Evolutionary conservation across 371 early-diverging fungal species (phyloP).

Genomic region (Neoconidiobolus thromboides): DNA sequence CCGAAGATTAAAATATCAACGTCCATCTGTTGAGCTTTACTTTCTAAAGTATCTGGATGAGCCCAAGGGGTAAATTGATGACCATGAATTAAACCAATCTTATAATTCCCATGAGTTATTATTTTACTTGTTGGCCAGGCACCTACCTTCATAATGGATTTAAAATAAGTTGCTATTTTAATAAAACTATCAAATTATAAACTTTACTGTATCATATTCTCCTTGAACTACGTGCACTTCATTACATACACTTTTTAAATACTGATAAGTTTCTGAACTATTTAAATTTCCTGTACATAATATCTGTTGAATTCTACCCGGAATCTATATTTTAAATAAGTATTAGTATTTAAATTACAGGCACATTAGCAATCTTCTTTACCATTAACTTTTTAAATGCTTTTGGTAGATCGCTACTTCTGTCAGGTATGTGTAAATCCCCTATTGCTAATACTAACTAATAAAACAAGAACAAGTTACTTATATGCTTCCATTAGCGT

Average conservation of each 20-base stretch:
- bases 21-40: slow-evolving; percentile 68
- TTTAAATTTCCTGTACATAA: slow-evolving; percentile 80
- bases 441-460: slow-evolving; percentile 77
- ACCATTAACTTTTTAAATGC: slow-evolving; percentile 80
- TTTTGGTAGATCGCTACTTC: slow-evolving; percentile 65
- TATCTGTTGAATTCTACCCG: slow-evolving; percentile 89
- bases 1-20: slow-evolving; percentile 79
- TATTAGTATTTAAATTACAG: background rate
- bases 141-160: slow-evolving; percentile 17
- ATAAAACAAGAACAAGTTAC: no score
- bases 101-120: slow-evolving; percentile 51
- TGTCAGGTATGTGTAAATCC: slow-evolving; percentile 85
- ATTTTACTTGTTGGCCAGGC: slow-evolving; percentile 40
- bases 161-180: background rate
- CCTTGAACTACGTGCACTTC: slow-evolving; percentile 64
- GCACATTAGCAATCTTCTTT: slow-evolving; percentile 2
- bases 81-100: slow-evolving; percentile 74
- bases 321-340: slow-evolving; percentile 25
- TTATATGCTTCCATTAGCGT: no score
- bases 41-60: slow-evolving; percentile 55
- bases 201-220: slow-evolving; percentile 58
- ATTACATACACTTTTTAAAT: slow-evolving; percentile 60
- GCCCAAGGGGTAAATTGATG: slow-evolving; percentile 82
- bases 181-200: background rate
- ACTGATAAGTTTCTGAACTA: slow-evolving; percentile 65